Evolutionary conservation across 2,329 filamentous ascomycete genomes (phyloP).

Genomic region (Penicillium aurantiogriseum): DNA sequence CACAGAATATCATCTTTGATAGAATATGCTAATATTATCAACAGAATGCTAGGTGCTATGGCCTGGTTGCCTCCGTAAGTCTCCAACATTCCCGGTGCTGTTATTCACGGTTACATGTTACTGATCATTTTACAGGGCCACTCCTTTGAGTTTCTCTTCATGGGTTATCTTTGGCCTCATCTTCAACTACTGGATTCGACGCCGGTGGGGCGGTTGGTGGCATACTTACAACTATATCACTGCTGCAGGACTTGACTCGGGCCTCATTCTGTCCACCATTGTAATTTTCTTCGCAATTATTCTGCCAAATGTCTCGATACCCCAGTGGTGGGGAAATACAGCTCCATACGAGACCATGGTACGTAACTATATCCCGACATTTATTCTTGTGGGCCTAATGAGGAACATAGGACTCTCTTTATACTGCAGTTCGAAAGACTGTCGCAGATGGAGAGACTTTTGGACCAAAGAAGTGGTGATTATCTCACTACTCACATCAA

Average conservation of each 20-base stretch:
- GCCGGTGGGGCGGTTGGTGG: slow-evolving; percentile 39
- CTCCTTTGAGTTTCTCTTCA: slow-evolving; percentile 64
- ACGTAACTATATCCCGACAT: not conserved
- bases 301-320: slow-evolving; percentile 53
- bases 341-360: slow-evolving; percentile 29
- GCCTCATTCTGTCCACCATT: slow-evolving; percentile 62
- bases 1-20: not conserved
- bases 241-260: slow-evolving; percentile 45
- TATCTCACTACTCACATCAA: no score
- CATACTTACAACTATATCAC: slow-evolving; percentile 43
- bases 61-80: slow-evolving; percentile 47
- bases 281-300: slow-evolving; percentile 67
- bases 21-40: not conserved
- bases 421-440: slow-evolving; percentile 18
- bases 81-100: not conserved
- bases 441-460: slow-evolving; percentile 16
- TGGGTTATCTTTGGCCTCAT: slow-evolving; percentile 58
- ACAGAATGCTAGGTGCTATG: slow-evolving; percentile 29
- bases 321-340: slow-evolving; percentile 59
- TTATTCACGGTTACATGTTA: slow-evolving; percentile 21
- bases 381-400: not conserved
- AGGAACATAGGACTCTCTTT: slow-evolving; percentile 9
- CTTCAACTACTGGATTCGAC: slow-evolving; percentile 40
- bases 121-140: slow-evolving; percentile 44
- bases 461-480: slow-evolving; percentile 13